Evolutionary conservation across 768 basidiomycete species (phyloP).

Genomic region (Antrodiella citrinella): DNA sequence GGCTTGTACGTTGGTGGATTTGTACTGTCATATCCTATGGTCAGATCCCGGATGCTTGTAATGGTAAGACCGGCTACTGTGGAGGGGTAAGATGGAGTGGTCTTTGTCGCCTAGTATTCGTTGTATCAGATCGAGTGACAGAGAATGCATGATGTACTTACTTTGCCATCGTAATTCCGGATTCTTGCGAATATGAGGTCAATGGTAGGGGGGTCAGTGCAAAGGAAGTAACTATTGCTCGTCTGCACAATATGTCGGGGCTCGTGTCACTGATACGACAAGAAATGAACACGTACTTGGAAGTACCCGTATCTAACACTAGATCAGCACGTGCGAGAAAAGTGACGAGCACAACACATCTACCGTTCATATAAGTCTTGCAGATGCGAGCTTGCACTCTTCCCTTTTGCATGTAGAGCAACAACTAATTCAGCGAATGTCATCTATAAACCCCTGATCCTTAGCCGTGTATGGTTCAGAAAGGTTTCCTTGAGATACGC

Average conservation of each 20-base stretch:
- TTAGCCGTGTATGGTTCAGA: not conserved
- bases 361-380: constrained; percentile 56
- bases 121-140: not conserved
- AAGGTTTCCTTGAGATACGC: constrained; percentile 6
- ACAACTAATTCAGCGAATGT: constrained; percentile 63
- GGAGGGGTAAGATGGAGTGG: constrained; percentile 43
- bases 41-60: constrained; percentile 65
- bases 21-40: constrained; percentile 66
- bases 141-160: constrained; percentile 9
- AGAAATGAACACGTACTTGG: constrained; percentile 41
- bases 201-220: constrained; percentile 56
- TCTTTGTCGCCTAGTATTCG: constrained; percentile 9
- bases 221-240: constrained; percentile 78
- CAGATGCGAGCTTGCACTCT: constrained; percentile 49
- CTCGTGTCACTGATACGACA: no score
- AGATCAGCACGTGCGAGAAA: not conserved
- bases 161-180: constrained; percentile 44
- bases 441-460: constrained; percentile 44
- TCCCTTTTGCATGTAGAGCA: constrained; percentile 39
- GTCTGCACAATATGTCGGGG: constrained; percentile 36
- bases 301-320: constrained; percentile 68
- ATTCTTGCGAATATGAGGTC: constrained; percentile 62
- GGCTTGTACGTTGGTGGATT: constrained; percentile 63
- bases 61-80: constrained; percentile 54
- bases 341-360: constrained; percentile 4